A percentile compares a stretch with the other conserved stretches of the same genome.
Conservation (phyloP, 2,329 filamentous ascomycete genomes). For the Calonectria pteridis region DNA sequence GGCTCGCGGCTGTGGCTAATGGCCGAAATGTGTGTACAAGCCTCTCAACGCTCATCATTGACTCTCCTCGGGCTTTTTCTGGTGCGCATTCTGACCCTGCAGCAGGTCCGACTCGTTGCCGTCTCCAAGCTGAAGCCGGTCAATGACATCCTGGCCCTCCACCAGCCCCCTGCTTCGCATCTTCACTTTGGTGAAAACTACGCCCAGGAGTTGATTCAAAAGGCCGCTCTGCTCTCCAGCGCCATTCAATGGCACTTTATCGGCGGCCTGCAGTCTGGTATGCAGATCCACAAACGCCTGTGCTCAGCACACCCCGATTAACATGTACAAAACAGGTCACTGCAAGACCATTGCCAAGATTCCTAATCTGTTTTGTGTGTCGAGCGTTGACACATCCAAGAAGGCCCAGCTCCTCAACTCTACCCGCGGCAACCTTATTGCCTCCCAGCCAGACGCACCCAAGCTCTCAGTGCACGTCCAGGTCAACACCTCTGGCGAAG, state of each 20-base stretch:
- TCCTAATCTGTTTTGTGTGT: slow-evolving; percentile 91
- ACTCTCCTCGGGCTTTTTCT: slow-evolving; percentile 23
- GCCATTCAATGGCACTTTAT: slow-evolving; percentile 96
- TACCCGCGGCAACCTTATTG: slow-evolving; percentile 72
- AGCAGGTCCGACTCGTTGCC: slow-evolving; percentile 85
- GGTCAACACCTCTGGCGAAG: slow-evolving; percentile 94
- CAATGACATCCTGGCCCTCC: slow-evolving; percentile 88
- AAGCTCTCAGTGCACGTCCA: slow-evolving; percentile 86
- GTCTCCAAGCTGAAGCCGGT: slow-evolving; percentile 97
- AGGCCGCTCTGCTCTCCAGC: slow-evolving; percentile 81
- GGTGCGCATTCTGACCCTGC: slow-evolving; percentile 32
- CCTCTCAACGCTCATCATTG: not conserved
- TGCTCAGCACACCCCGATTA: not conserved
- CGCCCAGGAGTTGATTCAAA: slow-evolving; percentile 88
- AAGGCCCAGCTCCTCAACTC: slow-evolving; percentile 88
- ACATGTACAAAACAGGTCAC: slow-evolving; percentile 71
- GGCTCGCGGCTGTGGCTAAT: slow-evolving; percentile 66
- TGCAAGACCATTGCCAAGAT: slow-evolving; percentile 89
- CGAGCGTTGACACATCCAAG: slow-evolving; percentile 88
- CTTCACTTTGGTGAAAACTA: slow-evolving; percentile 98
- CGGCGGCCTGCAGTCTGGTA: slow-evolving; percentile 85
- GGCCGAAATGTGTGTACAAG: slow-evolving; percentile 64
- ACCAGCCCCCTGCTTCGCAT: slow-evolving; percentile 71
- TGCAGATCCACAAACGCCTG: not conserved
- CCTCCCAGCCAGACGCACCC: slow-evolving; percentile 52